Conservation (phyloP, 176 grass and related monocot species). For the Oryza meyeriana region DNA sequence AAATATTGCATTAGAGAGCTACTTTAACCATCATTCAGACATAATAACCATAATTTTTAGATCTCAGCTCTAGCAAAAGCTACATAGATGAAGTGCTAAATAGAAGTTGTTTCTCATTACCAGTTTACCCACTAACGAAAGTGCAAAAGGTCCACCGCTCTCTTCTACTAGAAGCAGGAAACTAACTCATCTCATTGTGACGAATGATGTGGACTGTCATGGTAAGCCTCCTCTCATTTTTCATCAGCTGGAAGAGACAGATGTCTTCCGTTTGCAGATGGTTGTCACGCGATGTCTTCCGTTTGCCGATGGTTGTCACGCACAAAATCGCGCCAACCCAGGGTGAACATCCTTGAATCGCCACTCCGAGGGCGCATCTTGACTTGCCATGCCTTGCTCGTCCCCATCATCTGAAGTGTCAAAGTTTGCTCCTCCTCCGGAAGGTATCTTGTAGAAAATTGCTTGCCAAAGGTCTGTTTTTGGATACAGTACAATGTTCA, state of each 20-base stretch:
- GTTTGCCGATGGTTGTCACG: constrained; percentile 23
- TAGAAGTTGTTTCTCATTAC: not conserved
- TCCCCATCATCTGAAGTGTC: not conserved
- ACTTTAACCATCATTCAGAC: not conserved
- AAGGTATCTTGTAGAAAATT: not conserved
- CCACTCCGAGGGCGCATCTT: not conserved
- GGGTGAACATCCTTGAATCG: not conserved
- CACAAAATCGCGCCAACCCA: constrained; percentile 23
- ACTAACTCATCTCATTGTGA: not conserved
- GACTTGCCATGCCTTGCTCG: not conserved
- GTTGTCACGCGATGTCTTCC: constrained; percentile 33
- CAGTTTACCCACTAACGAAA: not conserved
- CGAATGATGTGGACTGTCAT: constrained; percentile 35
- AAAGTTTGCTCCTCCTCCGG: not conserved
- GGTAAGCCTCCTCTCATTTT: not conserved
- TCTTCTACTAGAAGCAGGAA: too few species aligned
- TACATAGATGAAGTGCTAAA: not conserved
- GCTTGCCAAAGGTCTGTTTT: not conserved
- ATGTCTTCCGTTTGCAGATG: constrained; percentile 27
- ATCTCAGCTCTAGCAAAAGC: not conserved
- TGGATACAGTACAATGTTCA: not conserved
- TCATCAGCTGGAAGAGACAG: constrained; percentile 38
- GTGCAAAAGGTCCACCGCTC: not conserved
- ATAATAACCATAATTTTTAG: not conserved
- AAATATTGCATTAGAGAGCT: not conserved